A percentile compares a stretch with the other conserved stretches of the same genome.
These are phyloP conservation scores for Bruguiera sexangula DNA, from an alignment of 345 rosid genomes.

Conservation along the genomic window DNA sequence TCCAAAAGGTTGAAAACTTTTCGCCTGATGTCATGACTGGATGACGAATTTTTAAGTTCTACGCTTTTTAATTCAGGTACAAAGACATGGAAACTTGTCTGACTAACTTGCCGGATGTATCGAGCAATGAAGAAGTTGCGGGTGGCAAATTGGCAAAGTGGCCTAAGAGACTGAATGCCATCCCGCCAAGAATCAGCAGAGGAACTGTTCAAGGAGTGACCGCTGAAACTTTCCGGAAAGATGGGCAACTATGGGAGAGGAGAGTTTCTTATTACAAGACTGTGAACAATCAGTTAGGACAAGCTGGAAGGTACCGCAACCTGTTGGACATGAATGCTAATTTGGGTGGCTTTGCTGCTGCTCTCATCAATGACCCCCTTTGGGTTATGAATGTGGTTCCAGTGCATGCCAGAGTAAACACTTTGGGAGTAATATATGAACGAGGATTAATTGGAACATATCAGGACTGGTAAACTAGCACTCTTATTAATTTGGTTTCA, in stretches of 20 bases:
- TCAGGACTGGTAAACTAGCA: conserved; percentile 38
- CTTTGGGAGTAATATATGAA: conserved; percentile 48
- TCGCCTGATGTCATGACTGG: too few relatives aligned
- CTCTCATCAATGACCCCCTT: conserved; percentile 31
- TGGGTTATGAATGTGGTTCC: conserved; percentile 61
- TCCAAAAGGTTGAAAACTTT: too few relatives aligned
- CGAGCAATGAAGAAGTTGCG: conserved; percentile 21
- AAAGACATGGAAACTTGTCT: conserved; percentile 41
- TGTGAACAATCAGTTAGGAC: conserved; percentile 34
- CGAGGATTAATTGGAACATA: conserved; percentile 50
- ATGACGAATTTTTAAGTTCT: too few relatives aligned
- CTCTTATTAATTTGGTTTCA: neutral
- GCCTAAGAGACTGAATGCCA: conserved; percentile 41
- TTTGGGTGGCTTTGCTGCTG: conserved; percentile 52
- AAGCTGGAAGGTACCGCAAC: conserved; percentile 44
- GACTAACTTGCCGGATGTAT: conserved; percentile 41
- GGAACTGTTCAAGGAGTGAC: conserved; percentile 42
- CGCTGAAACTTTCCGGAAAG: conserved; percentile 31
- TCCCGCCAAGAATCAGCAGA: conserved; percentile 43
- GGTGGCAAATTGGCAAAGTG: conserved; percentile 38
- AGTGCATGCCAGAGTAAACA: conserved; percentile 30
- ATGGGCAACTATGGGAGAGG: conserved; percentile 35
- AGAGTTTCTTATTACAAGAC: conserved; percentile 41
- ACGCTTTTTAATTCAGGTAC: conserved; percentile 30
- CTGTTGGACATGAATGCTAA: conserved; percentile 49